phyloP scores from a whole-genome alignment of 768 basidiomycete species.

The Phlebiopsis gigantea region DNA sequence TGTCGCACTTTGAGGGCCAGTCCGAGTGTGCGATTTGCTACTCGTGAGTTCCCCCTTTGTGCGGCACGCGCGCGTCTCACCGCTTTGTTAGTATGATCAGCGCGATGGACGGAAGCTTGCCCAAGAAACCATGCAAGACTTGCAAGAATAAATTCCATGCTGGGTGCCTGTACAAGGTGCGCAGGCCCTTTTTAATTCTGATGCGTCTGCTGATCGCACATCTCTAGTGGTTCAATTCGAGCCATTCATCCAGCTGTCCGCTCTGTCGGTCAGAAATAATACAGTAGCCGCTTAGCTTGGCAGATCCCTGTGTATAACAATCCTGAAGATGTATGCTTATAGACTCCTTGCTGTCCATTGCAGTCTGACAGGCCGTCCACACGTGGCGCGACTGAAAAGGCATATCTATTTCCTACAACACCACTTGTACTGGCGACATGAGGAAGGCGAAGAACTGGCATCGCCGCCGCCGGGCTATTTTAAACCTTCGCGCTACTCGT shows the following conservation, averaged over 20 bases:
- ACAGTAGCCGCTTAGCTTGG: constrained; percentile 21
- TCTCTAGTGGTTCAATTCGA: constrained; percentile 81
- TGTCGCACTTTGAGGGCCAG: constrained; percentile 90
- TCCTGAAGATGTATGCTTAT: neutral
- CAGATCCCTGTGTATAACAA: neutral
- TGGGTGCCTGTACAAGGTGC: constrained; percentile 83
- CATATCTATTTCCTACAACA: no score
- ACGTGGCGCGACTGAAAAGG: no score
- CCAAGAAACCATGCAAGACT: constrained; percentile 87
- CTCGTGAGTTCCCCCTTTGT: constrained; percentile 47
- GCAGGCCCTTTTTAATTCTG: neutral
- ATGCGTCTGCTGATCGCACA: no score
- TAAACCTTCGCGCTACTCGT: no score
- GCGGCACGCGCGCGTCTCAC: no score
- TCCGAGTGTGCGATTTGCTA: constrained; percentile 97
- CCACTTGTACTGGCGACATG: no score
- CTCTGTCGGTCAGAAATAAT: constrained; percentile 84
- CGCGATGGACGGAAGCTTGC: constrained; percentile 81
- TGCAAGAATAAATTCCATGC: constrained; percentile 95
- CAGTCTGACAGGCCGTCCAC: no score
- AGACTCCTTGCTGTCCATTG: no score
- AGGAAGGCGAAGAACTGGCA: no score
- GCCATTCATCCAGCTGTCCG: constrained; percentile 88
- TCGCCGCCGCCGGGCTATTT: no score
- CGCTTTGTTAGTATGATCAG: constrained; percentile 89